Conservation (phyloP, 2,329 filamentous ascomycete genomes). For the Ascochyta viciae-villosae region DNA sequence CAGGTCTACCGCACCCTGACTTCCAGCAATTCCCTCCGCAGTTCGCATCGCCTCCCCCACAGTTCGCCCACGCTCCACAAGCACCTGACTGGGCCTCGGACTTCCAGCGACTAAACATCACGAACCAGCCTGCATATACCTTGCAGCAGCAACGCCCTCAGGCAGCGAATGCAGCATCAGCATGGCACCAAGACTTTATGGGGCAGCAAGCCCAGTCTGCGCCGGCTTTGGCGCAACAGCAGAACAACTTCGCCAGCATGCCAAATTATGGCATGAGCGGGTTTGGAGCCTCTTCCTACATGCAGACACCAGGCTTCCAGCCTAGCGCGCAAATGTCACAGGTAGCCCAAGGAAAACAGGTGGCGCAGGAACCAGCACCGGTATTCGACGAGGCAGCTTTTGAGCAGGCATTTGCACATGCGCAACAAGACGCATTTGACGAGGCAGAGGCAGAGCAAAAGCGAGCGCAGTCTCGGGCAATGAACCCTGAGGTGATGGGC, state of each 20-base stretch:
- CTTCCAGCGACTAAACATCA: slow-evolving; percentile 57
- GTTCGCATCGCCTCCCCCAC: slow-evolving; percentile 49
- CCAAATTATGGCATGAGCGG: slow-evolving; percentile 37
- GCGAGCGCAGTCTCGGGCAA: slow-evolving; percentile 19
- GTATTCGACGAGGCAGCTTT: slow-evolving; percentile 64
- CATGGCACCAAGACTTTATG: slow-evolving; percentile 70
- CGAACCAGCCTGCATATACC: slow-evolving; percentile 51
- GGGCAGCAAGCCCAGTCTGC: slow-evolving; percentile 46
- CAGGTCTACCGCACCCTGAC: slow-evolving; percentile 48
- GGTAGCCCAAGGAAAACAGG: slow-evolving; percentile 44
- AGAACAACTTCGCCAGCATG: slow-evolving; percentile 37
- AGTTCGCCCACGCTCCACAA: slow-evolving; percentile 42
- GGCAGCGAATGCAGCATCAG: slow-evolving; percentile 40
- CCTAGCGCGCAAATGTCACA: slow-evolving; percentile 28
- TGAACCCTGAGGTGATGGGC: slow-evolving; percentile 25
- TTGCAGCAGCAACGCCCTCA: slow-evolving; percentile 55
- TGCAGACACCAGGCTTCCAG: slow-evolving; percentile 31
- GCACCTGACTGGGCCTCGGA: slow-evolving; percentile 57
- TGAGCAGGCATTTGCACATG: slow-evolving; percentile 61
- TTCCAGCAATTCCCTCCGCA: slow-evolving; percentile 46
- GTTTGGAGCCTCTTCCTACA: slow-evolving; percentile 36
- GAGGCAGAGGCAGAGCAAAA: slow-evolving; percentile 26
- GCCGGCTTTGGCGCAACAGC: slow-evolving; percentile 38
- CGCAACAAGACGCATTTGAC: slow-evolving; percentile 50
- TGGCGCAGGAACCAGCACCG: slow-evolving; percentile 46